Evolutionary conservation across 176 grass and related monocot genomes (phyloP), one percentile per base, ranked within the genome.

Genomic region (Oryza rufipogon): DNA sequence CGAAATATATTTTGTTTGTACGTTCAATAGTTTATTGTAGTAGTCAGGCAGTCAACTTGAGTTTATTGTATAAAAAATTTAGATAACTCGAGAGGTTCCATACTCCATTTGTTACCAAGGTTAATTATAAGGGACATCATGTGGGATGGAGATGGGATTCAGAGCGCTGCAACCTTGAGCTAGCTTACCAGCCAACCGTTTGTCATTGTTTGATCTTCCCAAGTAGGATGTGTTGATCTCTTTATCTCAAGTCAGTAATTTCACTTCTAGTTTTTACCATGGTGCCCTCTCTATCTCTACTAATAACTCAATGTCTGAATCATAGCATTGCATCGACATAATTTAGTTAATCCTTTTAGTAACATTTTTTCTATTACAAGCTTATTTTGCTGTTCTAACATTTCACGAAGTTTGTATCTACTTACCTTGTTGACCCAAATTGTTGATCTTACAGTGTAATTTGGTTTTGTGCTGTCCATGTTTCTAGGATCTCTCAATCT

Each of bases 401-500:
- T 38, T 45, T 9, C 36, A 22, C 66, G 64, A 75, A 28, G 61
- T 75, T 69, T 75, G 60, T 72, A 19, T 85, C 52, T 63, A 23
- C 20, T 63, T 63, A 11, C 2, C 10, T 63, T 63, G 52, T 19
- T 54, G 71, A 63, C 20, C 42, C 28, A 60, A 44, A 49, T 14
- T 86, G 52, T 39, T 75, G 4, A 2, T 64, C 65, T 75, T 73
- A 49, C 6, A 32, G 54, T 84, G 26, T 71, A 87, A 88, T 77
- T 78, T 80, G 42, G 7, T 13, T 81, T 17, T 15, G 56, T 54
- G 70, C 3, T 92, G 11, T 74, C 46, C 75, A 82, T 78, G 7
- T 91, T 87, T 86, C 42, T 81, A 98, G 96, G 96, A 93, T 92
- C 64, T 88, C 41, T 88, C 89, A 36, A 44, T 56, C 69, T 80